Evolutionary conservation across 2,329 filamentous ascomycete genomes (phyloP), one percentile per base, ranked within the genome.

Genomic region (Ophiostoma populinum): DNA sequence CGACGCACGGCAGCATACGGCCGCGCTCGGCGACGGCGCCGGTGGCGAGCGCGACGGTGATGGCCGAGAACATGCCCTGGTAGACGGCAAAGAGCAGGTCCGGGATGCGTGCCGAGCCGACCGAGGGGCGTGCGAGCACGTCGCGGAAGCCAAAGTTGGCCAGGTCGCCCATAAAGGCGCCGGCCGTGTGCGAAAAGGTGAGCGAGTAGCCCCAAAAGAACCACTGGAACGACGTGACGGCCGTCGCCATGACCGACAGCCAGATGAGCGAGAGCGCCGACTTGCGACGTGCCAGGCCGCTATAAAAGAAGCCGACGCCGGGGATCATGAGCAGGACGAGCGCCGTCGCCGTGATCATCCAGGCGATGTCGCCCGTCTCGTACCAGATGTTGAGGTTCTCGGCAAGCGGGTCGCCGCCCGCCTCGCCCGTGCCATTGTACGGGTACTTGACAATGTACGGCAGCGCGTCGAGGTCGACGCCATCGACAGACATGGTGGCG

Each of bases 131-230:
- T 35, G 70, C 90, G 48, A 92, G 67, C 2, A 83, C 82, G 51
- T 85, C 81, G 65, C 71, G 77, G 47, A 98, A 67, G 42, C 85
- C 90, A 48, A 95, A 93, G 56, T 92, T 80, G 47, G 75, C 68
- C 37, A 98, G 61, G 54, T 95, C 74, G 37, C 90, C 90, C 51
- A 98, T 95, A 61, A 80, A 95, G 36, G 81, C 79, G 59, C 81
- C 94, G 46, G 71, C 83, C 5, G 77, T 80, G 11, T 73, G 74
- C 28, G 70, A 65, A 59, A 95, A 94, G 35, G 87, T 86, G 42
- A 98, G 66, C 11, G 87, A 93, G 58, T 93, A 98, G 24, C 90
- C 90, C 87, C 90, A 95, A 57, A 98, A 94, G 52, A 94, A 95
- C 90, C 90, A 98, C 62, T 98, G 90, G 63, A 98, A 94, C 38